Evolutionary conservation across 768 basidiomycete genomes (phyloP).

Genomic region (Leccinum longicurvipes): DNA sequence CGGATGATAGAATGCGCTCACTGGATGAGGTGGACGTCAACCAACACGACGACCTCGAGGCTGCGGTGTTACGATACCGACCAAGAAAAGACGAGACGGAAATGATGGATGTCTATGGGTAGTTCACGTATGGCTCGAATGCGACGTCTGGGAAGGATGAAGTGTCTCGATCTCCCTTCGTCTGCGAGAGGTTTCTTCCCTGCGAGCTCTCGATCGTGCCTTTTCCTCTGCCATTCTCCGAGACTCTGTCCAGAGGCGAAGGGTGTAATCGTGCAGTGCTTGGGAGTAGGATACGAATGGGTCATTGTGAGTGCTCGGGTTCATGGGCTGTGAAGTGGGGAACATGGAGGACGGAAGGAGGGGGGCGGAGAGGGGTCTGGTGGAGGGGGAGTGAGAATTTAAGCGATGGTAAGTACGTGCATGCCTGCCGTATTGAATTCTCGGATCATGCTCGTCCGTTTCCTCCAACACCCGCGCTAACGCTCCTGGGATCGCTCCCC

Average conservation of each 20-base stretch:
- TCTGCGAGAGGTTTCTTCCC: constrained; percentile 26
- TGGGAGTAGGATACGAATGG: constrained; percentile 57
- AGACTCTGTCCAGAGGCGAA: constrained; percentile 65
- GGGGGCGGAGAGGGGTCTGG: neutral
- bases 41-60: constrained; percentile 2
- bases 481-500: neutral
- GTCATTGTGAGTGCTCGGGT: constrained; percentile 15
- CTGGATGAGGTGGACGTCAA: constrained; percentile 16
- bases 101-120: constrained; percentile 2
- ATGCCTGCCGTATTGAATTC: constrained; percentile 5
- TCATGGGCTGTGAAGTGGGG: constrained; percentile 7
- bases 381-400: constrained; percentile 22
- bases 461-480: neutral
- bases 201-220: constrained; percentile 31
- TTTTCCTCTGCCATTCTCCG: constrained; percentile 55
- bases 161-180: constrained; percentile 19
- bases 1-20: constrained; percentile 8
- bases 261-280: constrained; percentile 64
- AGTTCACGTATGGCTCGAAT: constrained; percentile 13
- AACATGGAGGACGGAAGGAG: constrained; percentile 16
- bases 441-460: constrained; percentile 26
- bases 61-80: constrained; percentile 14
- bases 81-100: constrained; percentile 1
- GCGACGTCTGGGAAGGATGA: constrained; percentile 4
- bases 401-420: constrained; percentile 20